Evolutionary conservation across 345 rosid genomes (phyloP).

Genomic region (Aethionema arabicum): DNA sequence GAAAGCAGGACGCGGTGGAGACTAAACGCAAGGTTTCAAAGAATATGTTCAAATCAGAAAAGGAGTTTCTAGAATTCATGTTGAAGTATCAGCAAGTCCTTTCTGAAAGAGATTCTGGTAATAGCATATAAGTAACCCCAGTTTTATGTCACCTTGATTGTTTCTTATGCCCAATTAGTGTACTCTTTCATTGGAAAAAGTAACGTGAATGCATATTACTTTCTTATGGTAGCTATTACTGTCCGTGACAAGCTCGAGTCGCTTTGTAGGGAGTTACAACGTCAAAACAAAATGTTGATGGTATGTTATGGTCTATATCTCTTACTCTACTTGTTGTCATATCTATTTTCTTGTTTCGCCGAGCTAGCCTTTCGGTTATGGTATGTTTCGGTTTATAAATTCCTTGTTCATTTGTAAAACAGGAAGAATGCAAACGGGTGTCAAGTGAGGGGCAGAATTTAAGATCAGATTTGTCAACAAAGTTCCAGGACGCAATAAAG

Average conservation of each 20-base stretch:
- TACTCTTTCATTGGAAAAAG: neutral
- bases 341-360: neutral
- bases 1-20: slow-evolving; percentile 64
- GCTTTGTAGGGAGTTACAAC: slow-evolving; percentile 86
- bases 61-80: slow-evolving; percentile 80
- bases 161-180: slow-evolving; percentile 1
- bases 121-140: slow-evolving; percentile 5
- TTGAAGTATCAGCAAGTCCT: slow-evolving; percentile 89
- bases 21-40: slow-evolving; percentile 66
- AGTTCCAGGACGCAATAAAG: slow-evolving; percentile 93
- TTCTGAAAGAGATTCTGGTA: slow-evolving; percentile 84
- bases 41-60: slow-evolving; percentile 65
- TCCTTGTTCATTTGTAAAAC: slow-evolving; percentile 33
- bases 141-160: neutral
- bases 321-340: slow-evolving; percentile 5
- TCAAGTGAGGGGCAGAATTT: slow-evolving; percentile 83
- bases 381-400: neutral
- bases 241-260: slow-evolving; percentile 94
- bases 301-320: slow-evolving; percentile 38
- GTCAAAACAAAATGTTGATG: slow-evolving; percentile 93
- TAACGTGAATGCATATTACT: neutral
- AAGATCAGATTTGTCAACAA: slow-evolving; percentile 82
- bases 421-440: slow-evolving; percentile 95
- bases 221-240: slow-evolving; percentile 53
- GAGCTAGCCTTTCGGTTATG: neutral